phyloP scores from a whole-genome alignment of 352 stramenopile species.

The Globisporangium recalcitrans region DNA sequence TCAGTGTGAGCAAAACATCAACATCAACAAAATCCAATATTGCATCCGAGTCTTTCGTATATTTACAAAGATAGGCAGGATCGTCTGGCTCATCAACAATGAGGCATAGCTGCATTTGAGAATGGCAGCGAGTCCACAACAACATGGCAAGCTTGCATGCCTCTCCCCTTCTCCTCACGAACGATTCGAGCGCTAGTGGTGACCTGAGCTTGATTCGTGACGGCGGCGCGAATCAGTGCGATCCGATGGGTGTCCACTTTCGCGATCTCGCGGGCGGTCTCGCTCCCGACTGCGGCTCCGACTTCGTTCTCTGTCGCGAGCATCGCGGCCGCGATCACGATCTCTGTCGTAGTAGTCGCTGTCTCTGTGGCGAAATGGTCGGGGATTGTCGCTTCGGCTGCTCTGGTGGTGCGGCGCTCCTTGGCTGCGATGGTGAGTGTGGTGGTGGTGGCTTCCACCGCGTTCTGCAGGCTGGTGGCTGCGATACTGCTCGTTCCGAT shows the following conservation, averaged over 20 bases:
- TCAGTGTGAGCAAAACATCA: too few species aligned
- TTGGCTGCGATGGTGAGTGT: conserved; percentile 4
- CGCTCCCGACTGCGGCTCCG: conserved; percentile 17
- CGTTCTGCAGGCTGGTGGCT: conserved; percentile 11
- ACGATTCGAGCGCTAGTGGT: background rate
- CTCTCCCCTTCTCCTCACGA: background rate
- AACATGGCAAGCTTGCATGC: background rate
- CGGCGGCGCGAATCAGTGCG: conserved; percentile 6
- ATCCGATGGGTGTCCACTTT: conserved; percentile 5
- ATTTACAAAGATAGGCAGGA: background rate
- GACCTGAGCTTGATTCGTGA: background rate
- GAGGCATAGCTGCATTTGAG: background rate
- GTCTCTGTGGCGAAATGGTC: conserved; percentile 15
- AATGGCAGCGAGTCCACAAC: background rate
- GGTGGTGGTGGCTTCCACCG: conserved; percentile 6
- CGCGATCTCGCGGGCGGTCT: conserved; percentile 14
- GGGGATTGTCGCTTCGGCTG: conserved; percentile 1
- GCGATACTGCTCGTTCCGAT: conserved; percentile 21
- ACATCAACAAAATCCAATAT: background rate
- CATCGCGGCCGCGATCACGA: conserved; percentile 19
- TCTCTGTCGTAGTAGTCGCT: conserved; percentile 27
- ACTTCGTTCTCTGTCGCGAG: conserved; percentile 17
- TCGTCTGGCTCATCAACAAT: background rate
- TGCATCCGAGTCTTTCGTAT: background rate
- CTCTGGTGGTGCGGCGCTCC: conserved; percentile 11